These are phyloP conservation scores for Kwoniella botswanensis DNA, from an alignment of 768 basidiomycete genomes.

Conservation along the genomic window DNA sequence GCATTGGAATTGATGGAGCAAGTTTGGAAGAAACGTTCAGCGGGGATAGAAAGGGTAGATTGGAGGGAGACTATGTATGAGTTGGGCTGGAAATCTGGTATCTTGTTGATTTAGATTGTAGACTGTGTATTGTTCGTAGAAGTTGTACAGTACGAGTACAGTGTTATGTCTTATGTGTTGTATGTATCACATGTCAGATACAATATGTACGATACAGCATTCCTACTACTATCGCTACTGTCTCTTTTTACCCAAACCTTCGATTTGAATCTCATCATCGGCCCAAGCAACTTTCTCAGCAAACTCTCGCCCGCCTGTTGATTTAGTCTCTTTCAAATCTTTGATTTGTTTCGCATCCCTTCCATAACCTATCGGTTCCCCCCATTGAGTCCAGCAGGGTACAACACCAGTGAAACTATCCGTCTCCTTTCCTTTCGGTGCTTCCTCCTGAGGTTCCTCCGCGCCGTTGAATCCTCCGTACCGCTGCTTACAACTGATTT, in stretches of 20 bases:
- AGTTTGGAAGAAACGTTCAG: slow-evolving; percentile 27
- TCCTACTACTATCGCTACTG: neutral
- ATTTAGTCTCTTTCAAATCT: slow-evolving; percentile 1
- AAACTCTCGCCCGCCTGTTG: slow-evolving; percentile 8
- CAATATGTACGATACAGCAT: neutral
- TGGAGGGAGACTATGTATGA: slow-evolving; percentile 30
- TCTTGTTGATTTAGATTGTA: slow-evolving; percentile 25
- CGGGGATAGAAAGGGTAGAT: slow-evolving; percentile 10
- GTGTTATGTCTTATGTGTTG: too few relatives aligned
- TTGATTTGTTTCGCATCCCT: slow-evolving; percentile 16
- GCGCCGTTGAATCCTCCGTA: slow-evolving; percentile 17
- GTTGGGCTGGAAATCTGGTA: slow-evolving; percentile 27
- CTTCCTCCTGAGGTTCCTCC: slow-evolving; percentile 21
- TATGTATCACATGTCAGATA: neutral
- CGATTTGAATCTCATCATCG: slow-evolving; percentile 17
- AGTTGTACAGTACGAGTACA: slow-evolving; percentile 1
- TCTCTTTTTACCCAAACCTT: slow-evolving; percentile 23
- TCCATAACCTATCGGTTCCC: slow-evolving; percentile 25
- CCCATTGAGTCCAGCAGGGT: slow-evolving; percentile 33
- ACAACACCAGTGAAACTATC: slow-evolving; percentile 27
- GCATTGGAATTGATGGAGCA: slow-evolving; percentile 37
- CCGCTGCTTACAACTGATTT: slow-evolving; percentile 29
- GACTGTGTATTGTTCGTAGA: neutral
- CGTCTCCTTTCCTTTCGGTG: slow-evolving; percentile 13
- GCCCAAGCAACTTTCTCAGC: slow-evolving; percentile 25